Evolutionary conservation across 805 yeast species (phyloP), one percentile per base, ranked within the genome.

Genomic region (Ogataea polymorpha): DNA sequence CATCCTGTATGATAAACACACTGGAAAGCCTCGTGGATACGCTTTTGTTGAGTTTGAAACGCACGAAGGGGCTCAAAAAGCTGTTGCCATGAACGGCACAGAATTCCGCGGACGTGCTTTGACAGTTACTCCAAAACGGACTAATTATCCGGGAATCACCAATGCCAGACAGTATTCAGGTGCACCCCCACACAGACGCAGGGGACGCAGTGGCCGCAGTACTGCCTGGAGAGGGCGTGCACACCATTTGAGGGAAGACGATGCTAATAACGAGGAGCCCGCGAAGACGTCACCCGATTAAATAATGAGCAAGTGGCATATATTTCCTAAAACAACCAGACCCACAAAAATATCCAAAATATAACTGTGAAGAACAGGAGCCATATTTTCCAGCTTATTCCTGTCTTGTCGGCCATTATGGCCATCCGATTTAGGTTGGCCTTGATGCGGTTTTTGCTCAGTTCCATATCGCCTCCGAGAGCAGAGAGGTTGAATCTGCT

Each of bases 21-120:
- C 90, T 0, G 91, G 93, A 4, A 80, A 75, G 49, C 90, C 96
- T 32, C 85, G 82, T 61, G 96, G 96, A 2, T 86, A 73, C 64
- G 96, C 96, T 0, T 87, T 86, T 61, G 74, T 87, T 48, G 96
- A 87, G 59, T 87, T 85, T 56, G 78, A 81, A 26, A 80, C 77
- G 55, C 74, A 72, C 4, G 73, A 74, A 12, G 70, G 74, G 7
- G 90, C 84, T 5, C 66, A 74, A 15, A 70, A 74, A 45, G 95
- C 95, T 2, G 66, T 86, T 30, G 67, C 71, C 10, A 68, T 83
- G 49, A 77, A 83, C 51, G 91, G 85, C 23, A 65, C 77, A 4
- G 70, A 70, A 33, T 78, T 87, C 54, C 71, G 79, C 50, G 88
- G 83, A 17, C 71, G 95, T 43, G 74, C 74, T 32, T 67, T 87